Evolutionary conservation across 2,329 filamentous ascomycete species (phyloP), one percentile per base, ranked within the genome.

Genomic region (Alternaria sp.): DNA sequence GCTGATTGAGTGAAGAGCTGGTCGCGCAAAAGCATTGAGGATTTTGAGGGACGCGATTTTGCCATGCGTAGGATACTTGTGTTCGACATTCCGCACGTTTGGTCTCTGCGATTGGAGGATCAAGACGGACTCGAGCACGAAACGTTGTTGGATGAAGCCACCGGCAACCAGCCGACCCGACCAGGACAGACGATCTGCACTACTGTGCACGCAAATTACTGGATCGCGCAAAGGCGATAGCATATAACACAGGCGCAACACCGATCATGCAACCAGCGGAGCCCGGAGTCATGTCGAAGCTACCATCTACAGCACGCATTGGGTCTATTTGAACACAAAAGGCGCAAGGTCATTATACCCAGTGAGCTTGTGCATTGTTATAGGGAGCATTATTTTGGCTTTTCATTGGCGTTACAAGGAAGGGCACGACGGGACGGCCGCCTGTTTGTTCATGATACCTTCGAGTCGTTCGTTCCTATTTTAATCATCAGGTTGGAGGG

Each of bases 1-100:
- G 17, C 75, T 91, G 60, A 91, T 91, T 66, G 88, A 91, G 76
- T 91, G 84, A 89, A 65, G 40, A 53, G 43, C 25, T 25, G 23
- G 6, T 43, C 44, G 4, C 28, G 12, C 25, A 17, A 21, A 50
- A 45, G 50, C 17, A 47, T 57, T 51, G 40, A 45, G 44, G 30
- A 44, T 57, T 45, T 25, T 15, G 21, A 53, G 47, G 40, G 49
- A 59, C 19, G 19, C 9, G 30, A 45, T 43, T 59, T 40, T 52
- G 49, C 28, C 49, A 36, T 51, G 19, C 28, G 19, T 19, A 51
- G 12, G 32, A 51, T 30, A 36, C 17, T 51, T 36, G 28, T 51
- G 49, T 51, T 51, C 17, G 17, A 51, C 3, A 26, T 23, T 36
- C 49, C 21, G 28, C 28, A 52, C 36, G 19, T 40, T 36, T 21